Percentiles rank a stretch among this genome's conserved stretches.
phyloP scores from a whole-genome alignment of 2,329 filamentous ascomycete genomes.

The Alternaria infectoria region DNA sequence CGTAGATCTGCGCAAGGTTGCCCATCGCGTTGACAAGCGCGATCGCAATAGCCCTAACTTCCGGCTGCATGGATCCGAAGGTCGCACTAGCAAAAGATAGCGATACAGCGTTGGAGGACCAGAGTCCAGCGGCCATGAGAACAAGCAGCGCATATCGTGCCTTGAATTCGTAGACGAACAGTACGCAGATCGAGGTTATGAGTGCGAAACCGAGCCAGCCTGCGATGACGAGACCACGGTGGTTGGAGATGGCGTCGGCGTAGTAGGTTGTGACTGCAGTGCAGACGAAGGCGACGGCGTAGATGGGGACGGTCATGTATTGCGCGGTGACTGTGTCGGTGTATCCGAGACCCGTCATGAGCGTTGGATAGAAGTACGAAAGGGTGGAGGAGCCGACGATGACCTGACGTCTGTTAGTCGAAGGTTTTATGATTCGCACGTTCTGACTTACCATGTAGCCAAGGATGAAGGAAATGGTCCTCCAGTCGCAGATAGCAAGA shows the following conservation, averaged over 20 bases:
- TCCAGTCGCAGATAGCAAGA: constrained; percentile 53
- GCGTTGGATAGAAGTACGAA: constrained; percentile 62
- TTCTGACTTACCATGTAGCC: constrained; percentile 55
- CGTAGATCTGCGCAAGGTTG: constrained; percentile 63
- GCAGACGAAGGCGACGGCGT: constrained; percentile 59
- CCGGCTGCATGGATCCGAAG: constrained; percentile 57
- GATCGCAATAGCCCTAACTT: constrained; percentile 60
- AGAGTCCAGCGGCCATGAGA: constrained; percentile 62
- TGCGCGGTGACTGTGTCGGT: constrained; percentile 53
- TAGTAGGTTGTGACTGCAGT: constrained; percentile 56
- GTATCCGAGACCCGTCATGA: constrained; percentile 61
- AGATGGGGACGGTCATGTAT: constrained; percentile 63
- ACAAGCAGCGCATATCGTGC: constrained; percentile 63
- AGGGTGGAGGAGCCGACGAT: constrained; percentile 59
- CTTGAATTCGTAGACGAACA: constrained; percentile 57
- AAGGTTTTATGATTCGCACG: constrained; percentile 17
- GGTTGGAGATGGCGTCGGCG: constrained; percentile 54
- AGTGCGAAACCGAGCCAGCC: constrained; percentile 54
- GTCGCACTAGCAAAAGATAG: constrained; percentile 61
- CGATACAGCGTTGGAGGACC: constrained; percentile 60
- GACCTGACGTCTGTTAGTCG: constrained; percentile 29
- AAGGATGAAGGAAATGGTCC: constrained; percentile 57
- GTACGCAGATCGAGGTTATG: constrained; percentile 49
- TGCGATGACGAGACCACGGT: constrained; percentile 58
- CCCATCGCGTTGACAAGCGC: constrained; percentile 62